Evolutionary conservation across 2,329 filamentous ascomycete genomes (phyloP), one percentile per base, ranked within the genome.

Genomic region (Cercospora citrullina): DNA sequence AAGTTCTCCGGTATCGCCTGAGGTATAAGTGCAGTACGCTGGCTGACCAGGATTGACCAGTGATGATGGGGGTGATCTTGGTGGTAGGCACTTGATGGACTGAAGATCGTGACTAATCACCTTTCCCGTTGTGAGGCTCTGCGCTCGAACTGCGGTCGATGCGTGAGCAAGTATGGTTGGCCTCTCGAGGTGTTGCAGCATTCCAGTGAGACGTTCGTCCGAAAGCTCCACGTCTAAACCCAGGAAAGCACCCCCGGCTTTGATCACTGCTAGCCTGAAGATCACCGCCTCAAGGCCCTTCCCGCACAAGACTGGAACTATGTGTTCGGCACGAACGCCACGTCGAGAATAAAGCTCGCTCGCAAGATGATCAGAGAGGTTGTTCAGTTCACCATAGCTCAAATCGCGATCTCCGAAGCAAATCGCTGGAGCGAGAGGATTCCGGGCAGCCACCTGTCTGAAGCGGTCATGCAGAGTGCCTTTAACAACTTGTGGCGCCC

Each of bases 21-120:
- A 66, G 9, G 67, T 60, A 39, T 36, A 66, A 23, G 59, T 59
- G 16, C 65, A 48, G 30, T 61, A 68, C 8, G 63, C 63, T 26
- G 26, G 48, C 48, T 53, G 48, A 14, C 2, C 48, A 28, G 48
- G 1, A n/a, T 53, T 26, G 7, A 53, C 48, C 14, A 53, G 23
- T 2, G 48, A 53, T 23, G 48, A 28, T 26, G 48, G 48, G 2
- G 48, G 48, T 16, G 48, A 12, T 28, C 23, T 53, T 7, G 6
- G 21, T 28, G 48, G 48, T 3, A 53, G 48, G 14, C 14, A 1
- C 48, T 53, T 14, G 23, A 53, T 53, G 4, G 48, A 53, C 21
- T 28, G 21, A 2, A 53, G 21, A 28, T 53, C 14, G 23, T 53
- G 21, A 6, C 48, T 53, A 7, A 53, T 9, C 23, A 53, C 48